phyloP scores from a whole-genome alignment of 192 early-diverging fungal species.

The Coemansia sp. region DNA sequence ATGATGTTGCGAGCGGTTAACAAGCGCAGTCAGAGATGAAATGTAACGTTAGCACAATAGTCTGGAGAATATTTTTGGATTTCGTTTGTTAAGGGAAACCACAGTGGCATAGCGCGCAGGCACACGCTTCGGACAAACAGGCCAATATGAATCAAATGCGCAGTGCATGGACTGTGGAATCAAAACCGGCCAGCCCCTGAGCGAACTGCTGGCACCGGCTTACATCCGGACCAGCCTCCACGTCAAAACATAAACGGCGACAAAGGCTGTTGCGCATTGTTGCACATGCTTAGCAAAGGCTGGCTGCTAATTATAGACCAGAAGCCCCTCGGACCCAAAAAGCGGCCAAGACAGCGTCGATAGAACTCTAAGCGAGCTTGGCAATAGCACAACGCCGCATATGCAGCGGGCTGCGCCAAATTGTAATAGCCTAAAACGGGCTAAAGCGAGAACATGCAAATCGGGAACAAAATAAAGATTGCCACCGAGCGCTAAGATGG shows the following conservation, averaged over 20 bases:
- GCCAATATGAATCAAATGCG: not conserved
- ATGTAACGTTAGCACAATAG: constrained; percentile 2
- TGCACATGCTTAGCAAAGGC: constrained; percentile 18
- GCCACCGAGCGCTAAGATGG: not conserved
- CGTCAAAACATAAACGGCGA: constrained; percentile 3
- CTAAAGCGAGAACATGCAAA: constrained; percentile 3
- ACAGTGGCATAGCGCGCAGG: constrained; percentile 2
- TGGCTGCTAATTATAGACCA: constrained; percentile 9
- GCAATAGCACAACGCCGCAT: constrained; percentile 5
- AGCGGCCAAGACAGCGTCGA: not conserved
- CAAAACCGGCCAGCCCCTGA: constrained; percentile 7
- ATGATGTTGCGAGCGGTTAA: not conserved
- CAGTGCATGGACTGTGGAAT: not conserved
- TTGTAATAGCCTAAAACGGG: not conserved
- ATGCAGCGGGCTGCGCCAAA: constrained; percentile 9
- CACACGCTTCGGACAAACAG: not conserved
- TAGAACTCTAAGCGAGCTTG: not conserved
- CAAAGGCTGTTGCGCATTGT: constrained; percentile 12
- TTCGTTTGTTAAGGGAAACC: not conserved
- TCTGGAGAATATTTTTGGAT: not conserved
- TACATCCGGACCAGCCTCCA: not conserved
- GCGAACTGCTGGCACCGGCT: not conserved
- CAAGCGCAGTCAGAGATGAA: constrained; percentile 9
- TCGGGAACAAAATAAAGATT: constrained; percentile 12
- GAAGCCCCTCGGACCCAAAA: constrained; percentile 5